phyloP scores from a whole-genome alignment of 352 stramenopile species.

The Pythium sukuiense region DNA sequence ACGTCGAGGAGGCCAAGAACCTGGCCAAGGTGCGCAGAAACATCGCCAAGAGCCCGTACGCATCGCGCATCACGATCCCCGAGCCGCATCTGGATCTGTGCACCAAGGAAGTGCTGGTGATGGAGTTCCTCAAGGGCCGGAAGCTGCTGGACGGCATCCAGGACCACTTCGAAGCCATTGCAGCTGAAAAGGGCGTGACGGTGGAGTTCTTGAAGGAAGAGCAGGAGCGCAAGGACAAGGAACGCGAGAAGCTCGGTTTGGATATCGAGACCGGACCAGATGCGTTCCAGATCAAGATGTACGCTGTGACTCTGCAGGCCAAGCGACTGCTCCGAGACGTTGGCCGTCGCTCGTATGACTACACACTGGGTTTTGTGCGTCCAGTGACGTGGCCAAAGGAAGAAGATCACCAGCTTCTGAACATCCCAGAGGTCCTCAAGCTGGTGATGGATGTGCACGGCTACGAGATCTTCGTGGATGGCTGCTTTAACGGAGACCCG shows the following conservation, averaged over 20 bases:
- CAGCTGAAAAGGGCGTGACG: conserved; percentile 81
- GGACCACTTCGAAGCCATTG: conserved; percentile 90
- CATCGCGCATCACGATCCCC: conserved; percentile 74
- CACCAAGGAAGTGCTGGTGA: conserved; percentile 95
- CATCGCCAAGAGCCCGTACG: conserved; percentile 82
- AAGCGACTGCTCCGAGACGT: conserved; percentile 45
- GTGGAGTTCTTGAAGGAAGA: conserved; percentile 82
- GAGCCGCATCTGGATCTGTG: conserved; percentile 87
- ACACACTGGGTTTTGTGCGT: conserved; percentile 80
- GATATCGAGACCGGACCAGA: conserved; percentile 76
- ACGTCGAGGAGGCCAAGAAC: conserved; percentile 91
- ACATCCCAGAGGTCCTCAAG: conserved; percentile 83
- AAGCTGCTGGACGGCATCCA: conserved; percentile 88
- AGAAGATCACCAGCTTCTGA: conserved; percentile 58
- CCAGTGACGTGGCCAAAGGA: conserved; percentile 46
- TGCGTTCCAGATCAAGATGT: conserved; percentile 56
- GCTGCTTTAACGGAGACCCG: conserved; percentile 92
- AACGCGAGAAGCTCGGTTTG: conserved; percentile 54
- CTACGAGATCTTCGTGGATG: conserved; percentile 92
- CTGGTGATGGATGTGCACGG: conserved; percentile 90
- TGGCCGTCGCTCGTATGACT: conserved; percentile 67
- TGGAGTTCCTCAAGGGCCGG: conserved; percentile 92
- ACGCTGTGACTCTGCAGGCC: conserved; percentile 42
- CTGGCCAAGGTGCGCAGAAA: conserved; percentile 88
- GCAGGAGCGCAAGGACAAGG: conserved; percentile 68